These are phyloP conservation scores for Cocos nucifera DNA, from an alignment of 176 grass and related monocot species.

Conservation along the genomic window DNA sequence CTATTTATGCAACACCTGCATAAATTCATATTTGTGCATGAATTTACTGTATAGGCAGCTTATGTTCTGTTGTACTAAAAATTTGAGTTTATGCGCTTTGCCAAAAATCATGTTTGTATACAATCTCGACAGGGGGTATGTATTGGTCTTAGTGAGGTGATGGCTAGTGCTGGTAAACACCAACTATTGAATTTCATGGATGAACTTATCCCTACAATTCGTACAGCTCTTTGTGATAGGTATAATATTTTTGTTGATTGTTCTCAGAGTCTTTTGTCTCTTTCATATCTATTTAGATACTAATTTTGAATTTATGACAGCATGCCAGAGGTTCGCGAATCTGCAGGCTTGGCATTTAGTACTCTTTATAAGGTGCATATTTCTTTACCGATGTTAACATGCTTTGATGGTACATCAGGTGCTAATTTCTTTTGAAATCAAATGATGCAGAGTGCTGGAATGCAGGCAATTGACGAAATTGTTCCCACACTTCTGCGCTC, in stretches of 20 bases:
- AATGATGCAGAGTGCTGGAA: constrained; percentile 71
- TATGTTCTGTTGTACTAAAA: no score
- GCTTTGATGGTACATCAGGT: neutral
- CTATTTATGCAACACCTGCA: no score
- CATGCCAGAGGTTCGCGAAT: constrained; percentile 88
- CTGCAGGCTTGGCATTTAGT: constrained; percentile 94
- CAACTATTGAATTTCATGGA: constrained; percentile 94
- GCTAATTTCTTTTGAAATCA: neutral
- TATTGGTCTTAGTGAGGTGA: constrained; percentile 97
- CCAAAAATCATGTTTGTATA: no score
- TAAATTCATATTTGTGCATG: no score
- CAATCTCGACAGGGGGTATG: constrained; percentile 62
- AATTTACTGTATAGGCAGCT: no score
- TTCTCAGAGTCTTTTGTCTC: constrained; percentile 11
- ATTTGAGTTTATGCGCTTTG: no score
- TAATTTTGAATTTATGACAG: constrained; percentile 32
- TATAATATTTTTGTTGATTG: constrained; percentile 39
- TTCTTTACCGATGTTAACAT: neutral
- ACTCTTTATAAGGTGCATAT: constrained; percentile 91
- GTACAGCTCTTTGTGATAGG: constrained; percentile 98
- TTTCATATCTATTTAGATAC: neutral
- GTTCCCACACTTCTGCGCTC: constrained; percentile 76
- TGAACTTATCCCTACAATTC: constrained; percentile 86
- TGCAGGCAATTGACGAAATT: constrained; percentile 99
- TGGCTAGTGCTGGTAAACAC: constrained; percentile 90